These are phyloP conservation scores for Pseudogymnoascus sp. DNA, from an alignment of 2,329 filamentous ascomycete species.

Conservation along the genomic window DNA sequence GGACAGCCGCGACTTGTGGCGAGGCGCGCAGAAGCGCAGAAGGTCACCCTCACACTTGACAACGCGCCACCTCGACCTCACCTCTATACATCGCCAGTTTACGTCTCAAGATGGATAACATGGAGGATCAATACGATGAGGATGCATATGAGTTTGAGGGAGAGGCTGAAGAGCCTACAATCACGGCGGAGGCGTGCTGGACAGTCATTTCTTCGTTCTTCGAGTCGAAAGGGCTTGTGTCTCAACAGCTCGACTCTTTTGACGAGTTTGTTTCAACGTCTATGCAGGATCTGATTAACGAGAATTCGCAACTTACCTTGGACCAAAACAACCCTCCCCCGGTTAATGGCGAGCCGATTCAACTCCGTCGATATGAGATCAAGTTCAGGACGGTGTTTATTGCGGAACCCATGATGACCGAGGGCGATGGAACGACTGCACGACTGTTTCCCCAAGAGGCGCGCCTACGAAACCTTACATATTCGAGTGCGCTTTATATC, in stretches of 20 bases:
- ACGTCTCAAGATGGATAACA: slow-evolving; percentile 27
- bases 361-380: slow-evolving; percentile 88
- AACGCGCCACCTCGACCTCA: slow-evolving; percentile 11
- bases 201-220: slow-evolving; percentile 96
- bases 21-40: slow-evolving; percentile 10
- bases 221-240: slow-evolving; percentile 88
- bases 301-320: slow-evolving; percentile 85
- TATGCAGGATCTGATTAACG: slow-evolving; percentile 88
- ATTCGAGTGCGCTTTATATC: slow-evolving; percentile 84
- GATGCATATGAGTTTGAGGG: slow-evolving; percentile 62
- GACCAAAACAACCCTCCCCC: slow-evolving; percentile 82
- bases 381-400: slow-evolving; percentile 88
- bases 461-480: slow-evolving; percentile 90
- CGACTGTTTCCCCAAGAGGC: slow-evolving; percentile 91
- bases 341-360: slow-evolving; percentile 69
- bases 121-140: slow-evolving; percentile 41
- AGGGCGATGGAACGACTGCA: slow-evolving; percentile 82
- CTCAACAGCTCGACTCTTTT: slow-evolving; percentile 96
- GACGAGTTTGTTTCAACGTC: slow-evolving; percentile 93
- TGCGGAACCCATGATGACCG: slow-evolving; percentile 82
- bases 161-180: slow-evolving; percentile 60
- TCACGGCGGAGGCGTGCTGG: slow-evolving; percentile 98
- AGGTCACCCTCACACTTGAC: background rate
- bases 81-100: background rate
- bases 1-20: slow-evolving; percentile 6